These are phyloP conservation scores for Claviceps spartinae DNA, from an alignment of 2,329 filamentous ascomycete species.

Conservation along the genomic window DNA sequence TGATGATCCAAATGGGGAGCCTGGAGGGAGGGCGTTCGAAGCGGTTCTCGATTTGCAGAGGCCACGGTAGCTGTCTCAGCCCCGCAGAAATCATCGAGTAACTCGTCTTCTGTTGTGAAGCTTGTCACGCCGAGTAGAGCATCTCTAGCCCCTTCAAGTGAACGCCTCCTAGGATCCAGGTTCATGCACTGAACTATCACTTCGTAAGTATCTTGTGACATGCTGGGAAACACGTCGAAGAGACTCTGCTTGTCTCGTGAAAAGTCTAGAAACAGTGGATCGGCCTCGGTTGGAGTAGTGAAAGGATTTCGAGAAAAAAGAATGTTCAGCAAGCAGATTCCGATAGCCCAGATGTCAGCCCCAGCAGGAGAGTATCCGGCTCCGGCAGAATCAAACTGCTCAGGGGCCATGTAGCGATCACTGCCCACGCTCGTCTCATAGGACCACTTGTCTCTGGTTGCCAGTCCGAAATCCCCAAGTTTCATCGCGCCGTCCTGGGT, in stretches of 20 bases:
- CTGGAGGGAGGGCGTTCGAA: constrained; percentile 89
- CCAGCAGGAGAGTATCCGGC: constrained; percentile 84
- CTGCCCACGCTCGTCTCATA: constrained; percentile 90
- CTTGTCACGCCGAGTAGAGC: constrained; percentile 68
- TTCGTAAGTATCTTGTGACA: constrained; percentile 97
- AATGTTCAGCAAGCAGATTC: constrained; percentile 91
- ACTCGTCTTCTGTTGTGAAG: constrained; percentile 90
- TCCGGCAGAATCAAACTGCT: constrained; percentile 84
- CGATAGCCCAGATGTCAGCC: constrained; percentile 94
- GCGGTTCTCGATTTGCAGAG: constrained; percentile 83
- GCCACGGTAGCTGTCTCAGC: constrained; percentile 64
- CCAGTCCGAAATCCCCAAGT: constrained; percentile 89
- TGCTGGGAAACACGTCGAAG: constrained; percentile 95
- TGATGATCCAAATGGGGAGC: constrained; percentile 61
- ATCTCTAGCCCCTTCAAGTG: constrained; percentile 62
- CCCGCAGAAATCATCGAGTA: constrained; percentile 84
- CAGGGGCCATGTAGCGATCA: constrained; percentile 97
- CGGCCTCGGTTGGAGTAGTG: constrained; percentile 76
- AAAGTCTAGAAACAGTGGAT: constrained; percentile 87
- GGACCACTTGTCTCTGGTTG: constrained; percentile 80
- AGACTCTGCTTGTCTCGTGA: constrained; percentile 86
- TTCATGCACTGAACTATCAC: constrained; percentile 84
- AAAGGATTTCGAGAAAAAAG: constrained; percentile 96
- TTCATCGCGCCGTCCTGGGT: constrained; percentile 81
- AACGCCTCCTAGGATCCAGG: constrained; percentile 79